Percentiles rank a stretch among this genome's conserved stretches.
These are phyloP conservation scores for Hyaloperonospora arabidopsidis DNA, from an alignment of 352 stramenopile species.

Conservation along the genomic window DNA sequence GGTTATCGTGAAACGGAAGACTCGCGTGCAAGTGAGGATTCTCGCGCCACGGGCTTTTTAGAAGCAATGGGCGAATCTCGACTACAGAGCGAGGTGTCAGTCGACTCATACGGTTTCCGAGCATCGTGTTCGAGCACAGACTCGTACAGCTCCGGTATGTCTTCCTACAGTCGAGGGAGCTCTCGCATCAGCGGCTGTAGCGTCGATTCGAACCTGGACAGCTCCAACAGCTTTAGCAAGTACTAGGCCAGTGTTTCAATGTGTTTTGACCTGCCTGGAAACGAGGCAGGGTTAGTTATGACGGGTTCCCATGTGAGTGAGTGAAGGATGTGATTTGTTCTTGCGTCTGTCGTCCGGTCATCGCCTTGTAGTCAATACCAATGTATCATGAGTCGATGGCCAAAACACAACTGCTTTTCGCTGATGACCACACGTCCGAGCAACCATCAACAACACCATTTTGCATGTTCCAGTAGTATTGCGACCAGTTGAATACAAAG, in stretches of 20 bases:
- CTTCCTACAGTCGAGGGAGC: slow-evolving; percentile 49
- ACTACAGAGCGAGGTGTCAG: slow-evolving; percentile 52
- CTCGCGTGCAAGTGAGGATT: slow-evolving; percentile 19
- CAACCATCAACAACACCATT: slow-evolving; percentile 1
- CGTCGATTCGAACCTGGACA: slow-evolving; percentile 31
- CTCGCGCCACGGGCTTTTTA: slow-evolving; percentile 31
- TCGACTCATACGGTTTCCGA: slow-evolving; percentile 65
- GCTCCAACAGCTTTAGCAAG: slow-evolving; percentile 21
- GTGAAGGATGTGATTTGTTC: slow-evolving; percentile 22
- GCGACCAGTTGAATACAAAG: slow-evolving; percentile 13
- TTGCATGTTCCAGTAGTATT: slow-evolving; percentile 6
- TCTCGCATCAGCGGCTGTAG: slow-evolving; percentile 60
- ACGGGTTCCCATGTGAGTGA: slow-evolving; percentile 8
- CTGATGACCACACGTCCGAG: not conserved
- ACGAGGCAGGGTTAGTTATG: too few relatives aligned
- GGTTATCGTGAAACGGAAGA: slow-evolving; percentile 26
- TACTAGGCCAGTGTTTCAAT: too few relatives aligned
- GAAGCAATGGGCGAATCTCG: slow-evolving; percentile 37
- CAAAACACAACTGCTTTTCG: slow-evolving; percentile 5
- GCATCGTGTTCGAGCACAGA: slow-evolving; percentile 45
- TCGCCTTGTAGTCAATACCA: slow-evolving; percentile 13
- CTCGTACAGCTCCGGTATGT: slow-evolving; percentile 62
- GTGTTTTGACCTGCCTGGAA: too few relatives aligned
- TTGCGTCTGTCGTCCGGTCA: slow-evolving; percentile 5
- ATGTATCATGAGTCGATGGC: slow-evolving; percentile 20